Percentiles rank a stretch among this genome's conserved stretches.
Conservation (phyloP, 306 rosid genomes). For the Pueraria montana region DNA sequence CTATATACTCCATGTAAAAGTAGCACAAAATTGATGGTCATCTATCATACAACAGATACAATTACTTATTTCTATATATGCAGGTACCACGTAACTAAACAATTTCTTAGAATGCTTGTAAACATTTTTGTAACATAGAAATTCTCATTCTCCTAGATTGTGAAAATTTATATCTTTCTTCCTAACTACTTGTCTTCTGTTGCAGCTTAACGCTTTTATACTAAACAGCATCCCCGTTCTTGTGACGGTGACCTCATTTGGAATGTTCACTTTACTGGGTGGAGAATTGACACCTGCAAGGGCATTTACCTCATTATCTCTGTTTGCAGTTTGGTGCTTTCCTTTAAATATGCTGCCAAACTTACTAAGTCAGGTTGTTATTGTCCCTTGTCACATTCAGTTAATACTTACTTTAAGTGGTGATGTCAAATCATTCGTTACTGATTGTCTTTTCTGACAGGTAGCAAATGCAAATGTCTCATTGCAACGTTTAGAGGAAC, state of each 20-base stretch:
- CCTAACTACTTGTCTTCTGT: constrained; percentile 45
- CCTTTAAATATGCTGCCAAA: constrained; percentile 86
- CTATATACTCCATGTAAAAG: constrained; percentile 19
- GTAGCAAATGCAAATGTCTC: constrained; percentile 87
- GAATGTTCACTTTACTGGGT: constrained; percentile 84
- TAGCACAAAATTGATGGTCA: constrained; percentile 3
- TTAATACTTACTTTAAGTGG: constrained; percentile 16
- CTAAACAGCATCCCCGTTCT: constrained; percentile 85
- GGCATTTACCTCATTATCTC: constrained; percentile 90
- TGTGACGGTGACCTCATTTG: constrained; percentile 80
- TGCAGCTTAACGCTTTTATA: constrained; percentile 79
- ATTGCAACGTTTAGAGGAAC: constrained; percentile 84
- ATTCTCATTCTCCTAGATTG: background rate
- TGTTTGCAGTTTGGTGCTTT: constrained; percentile 75
- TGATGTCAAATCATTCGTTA: constrained; percentile 24
- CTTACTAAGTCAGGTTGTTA: constrained; percentile 82
- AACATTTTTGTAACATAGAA: constrained; percentile 5
- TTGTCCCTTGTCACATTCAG: constrained; percentile 1
- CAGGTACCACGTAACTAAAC: too few relatives aligned
- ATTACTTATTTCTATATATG: constrained; percentile 1
- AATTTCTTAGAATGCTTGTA: background rate
- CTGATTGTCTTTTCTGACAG: constrained; percentile 55
- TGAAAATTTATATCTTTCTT: constrained; percentile 18
- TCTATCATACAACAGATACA: background rate
- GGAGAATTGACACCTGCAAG: constrained; percentile 90